Percentiles rank a stretch among this genome's conserved stretches.
Conservation (phyloP, 2,329 filamentous ascomycete genomes). For the Colletotrichum limetticola region DNA sequence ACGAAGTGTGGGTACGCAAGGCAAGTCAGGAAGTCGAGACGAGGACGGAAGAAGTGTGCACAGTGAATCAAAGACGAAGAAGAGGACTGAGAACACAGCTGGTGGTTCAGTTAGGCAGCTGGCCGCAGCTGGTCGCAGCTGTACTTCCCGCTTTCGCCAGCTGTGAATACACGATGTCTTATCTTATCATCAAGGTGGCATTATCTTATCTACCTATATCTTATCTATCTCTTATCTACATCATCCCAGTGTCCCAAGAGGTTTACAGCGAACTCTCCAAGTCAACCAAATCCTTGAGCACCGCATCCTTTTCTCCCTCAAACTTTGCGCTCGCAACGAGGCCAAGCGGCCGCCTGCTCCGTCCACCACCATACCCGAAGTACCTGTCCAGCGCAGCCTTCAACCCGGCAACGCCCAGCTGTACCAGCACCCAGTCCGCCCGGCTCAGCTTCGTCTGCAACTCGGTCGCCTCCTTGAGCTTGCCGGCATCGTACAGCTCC, state of each 20-base stretch:
- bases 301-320: slow-evolving; percentile 37
- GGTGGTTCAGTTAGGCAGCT: fast-evolving
- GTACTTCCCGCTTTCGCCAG: no score
- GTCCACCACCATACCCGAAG: slow-evolving; percentile 37
- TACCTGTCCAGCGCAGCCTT: slow-evolving; percentile 41
- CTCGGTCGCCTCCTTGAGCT: slow-evolving; percentile 46
- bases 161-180: no score
- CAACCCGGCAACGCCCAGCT: slow-evolving; percentile 42
- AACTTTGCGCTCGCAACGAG: slow-evolving; percentile 37
- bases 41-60: not conserved
- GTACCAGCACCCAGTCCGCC: slow-evolving; percentile 44
- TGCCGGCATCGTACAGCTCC: slow-evolving; percentile 45
- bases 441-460: slow-evolving; percentile 47
- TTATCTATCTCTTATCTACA: not conserved
- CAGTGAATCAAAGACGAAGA: not conserved
- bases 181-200: not conserved
- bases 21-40: not conserved
- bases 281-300: slow-evolving; percentile 37
- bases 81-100: not conserved
- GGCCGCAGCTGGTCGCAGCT: not conserved
- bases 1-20: no score
- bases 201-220: no score
- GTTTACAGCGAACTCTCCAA: slow-evolving; percentile 37
- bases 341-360: slow-evolving; percentile 41
- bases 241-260: not conserved